Evolutionary conservation across 371 early-diverging fungal species (phyloP).

Genomic region (Mucor lusitanicus): DNA sequence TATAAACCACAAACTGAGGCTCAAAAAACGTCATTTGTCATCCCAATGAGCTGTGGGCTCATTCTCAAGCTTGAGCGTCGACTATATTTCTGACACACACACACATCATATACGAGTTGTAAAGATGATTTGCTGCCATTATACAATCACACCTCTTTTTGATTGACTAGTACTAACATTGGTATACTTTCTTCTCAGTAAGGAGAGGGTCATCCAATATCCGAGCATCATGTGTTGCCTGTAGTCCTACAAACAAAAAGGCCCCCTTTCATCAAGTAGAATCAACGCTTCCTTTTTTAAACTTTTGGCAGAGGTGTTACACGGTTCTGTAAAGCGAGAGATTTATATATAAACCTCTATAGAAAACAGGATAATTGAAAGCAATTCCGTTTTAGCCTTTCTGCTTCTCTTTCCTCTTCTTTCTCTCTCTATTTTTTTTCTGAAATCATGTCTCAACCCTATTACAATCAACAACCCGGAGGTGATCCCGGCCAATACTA

Average conservation of each 20-base stretch:
- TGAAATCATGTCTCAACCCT: constrained; percentile 2
- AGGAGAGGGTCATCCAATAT: not conserved
- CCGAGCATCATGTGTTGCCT: not conserved
- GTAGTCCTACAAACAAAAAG: not conserved
- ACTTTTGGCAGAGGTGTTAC: constrained; percentile 6
- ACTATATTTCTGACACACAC: not conserved
- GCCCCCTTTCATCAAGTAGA: not conserved
- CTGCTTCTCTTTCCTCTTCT: not conserved
- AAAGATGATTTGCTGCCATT: too few relatives aligned
- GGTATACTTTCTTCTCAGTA: too few relatives aligned
- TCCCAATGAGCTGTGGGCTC: too few relatives aligned
- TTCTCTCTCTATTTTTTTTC: not conserved
- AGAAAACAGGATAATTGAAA: not conserved
- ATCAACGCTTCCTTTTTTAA: not conserved
- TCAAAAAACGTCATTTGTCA: too few relatives aligned
- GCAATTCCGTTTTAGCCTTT: not conserved
- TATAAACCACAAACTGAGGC: too few relatives aligned
- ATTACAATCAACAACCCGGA: constrained; percentile 9
- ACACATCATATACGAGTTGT: too few relatives aligned
- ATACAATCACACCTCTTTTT: too few relatives aligned
- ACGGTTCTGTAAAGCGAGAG: not conserved
- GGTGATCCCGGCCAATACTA: constrained; percentile 18
- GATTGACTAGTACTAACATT: too few relatives aligned
- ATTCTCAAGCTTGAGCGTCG: too few relatives aligned
- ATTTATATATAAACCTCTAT: not conserved